Conservation (phyloP, 1,284 basidiomycete genomes). For the Exobasidium cylindrosporum region DNA sequence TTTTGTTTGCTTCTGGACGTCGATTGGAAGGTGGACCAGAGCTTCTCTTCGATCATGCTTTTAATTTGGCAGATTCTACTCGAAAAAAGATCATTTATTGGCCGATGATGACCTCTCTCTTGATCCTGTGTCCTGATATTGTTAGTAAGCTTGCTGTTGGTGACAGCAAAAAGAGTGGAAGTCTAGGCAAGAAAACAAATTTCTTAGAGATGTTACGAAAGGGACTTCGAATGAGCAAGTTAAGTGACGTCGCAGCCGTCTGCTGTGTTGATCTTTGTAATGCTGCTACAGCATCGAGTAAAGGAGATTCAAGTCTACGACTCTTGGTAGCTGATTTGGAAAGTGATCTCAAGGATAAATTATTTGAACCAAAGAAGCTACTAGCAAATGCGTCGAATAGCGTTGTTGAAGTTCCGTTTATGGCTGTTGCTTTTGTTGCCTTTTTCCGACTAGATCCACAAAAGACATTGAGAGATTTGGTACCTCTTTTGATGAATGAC, state of each 20-base stretch:
- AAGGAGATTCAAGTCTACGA: conserved; percentile 65
- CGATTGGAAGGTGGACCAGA: conserved; percentile 53
- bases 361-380: conserved; percentile 34
- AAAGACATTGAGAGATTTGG: conserved; percentile 32
- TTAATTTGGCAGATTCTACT: conserved; percentile 55
- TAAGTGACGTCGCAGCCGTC: conserved; percentile 67
- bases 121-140: conserved; percentile 75
- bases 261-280: conserved; percentile 79
- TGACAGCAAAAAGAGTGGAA: conserved; percentile 34
- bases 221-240: conserved; percentile 38
- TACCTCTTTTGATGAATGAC: conserved; percentile 37
- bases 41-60: conserved; percentile 52
- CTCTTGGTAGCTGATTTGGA: conserved; percentile 60
- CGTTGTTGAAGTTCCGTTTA: conserved; percentile 42
- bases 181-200: conserved; percentile 56
- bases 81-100: conserved; percentile 67
- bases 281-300: conserved; percentile 68
- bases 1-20: conserved; percentile 61
- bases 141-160: conserved; percentile 59
- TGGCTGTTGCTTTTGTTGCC: conserved; percentile 47
- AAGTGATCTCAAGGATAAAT: conserved; percentile 37
- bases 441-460: conserved; percentile 50
- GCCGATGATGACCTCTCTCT: conserved; percentile 75
- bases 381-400: conserved; percentile 27
- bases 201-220: conserved; percentile 57